phyloP scores from a whole-genome alignment of 2,329 filamentous ascomycete species.

The Penicillium corylophilum region DNA sequence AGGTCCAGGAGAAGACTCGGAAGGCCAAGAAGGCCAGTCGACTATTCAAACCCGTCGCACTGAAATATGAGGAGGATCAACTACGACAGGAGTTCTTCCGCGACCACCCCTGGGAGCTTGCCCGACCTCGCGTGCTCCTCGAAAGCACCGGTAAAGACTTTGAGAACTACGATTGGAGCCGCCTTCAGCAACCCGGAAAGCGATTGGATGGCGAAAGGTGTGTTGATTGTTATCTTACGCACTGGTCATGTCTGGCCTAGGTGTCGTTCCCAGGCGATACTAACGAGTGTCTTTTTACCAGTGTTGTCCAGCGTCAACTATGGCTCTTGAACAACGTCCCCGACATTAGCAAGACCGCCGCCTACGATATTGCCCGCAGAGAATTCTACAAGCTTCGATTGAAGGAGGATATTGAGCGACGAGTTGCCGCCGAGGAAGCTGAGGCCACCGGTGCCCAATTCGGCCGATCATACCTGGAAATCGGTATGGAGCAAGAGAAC shows the following conservation, averaged over 20 bases:
- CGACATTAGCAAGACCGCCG: constrained; percentile 61
- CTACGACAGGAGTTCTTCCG: constrained; percentile 80
- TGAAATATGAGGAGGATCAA: constrained; percentile 79
- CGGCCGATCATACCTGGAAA: constrained; percentile 69
- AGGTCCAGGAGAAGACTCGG: constrained; percentile 36
- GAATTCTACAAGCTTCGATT: constrained; percentile 89
- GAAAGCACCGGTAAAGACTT: constrained; percentile 83
- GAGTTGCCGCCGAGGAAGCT: constrained; percentile 86
- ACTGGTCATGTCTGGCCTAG: background rate
- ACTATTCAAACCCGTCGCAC: constrained; percentile 75
- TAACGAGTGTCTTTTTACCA: constrained; percentile 37
- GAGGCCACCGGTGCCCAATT: constrained; percentile 84
- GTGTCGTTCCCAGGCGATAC: background rate
- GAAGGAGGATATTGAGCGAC: constrained; percentile 74
- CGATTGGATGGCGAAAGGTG: constrained; percentile 82
- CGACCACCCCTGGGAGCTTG: constrained; percentile 97
- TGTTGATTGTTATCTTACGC: constrained; percentile 21
- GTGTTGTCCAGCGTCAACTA: constrained; percentile 87
- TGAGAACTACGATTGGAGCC: constrained; percentile 75
- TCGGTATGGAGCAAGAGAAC: constrained; percentile 82
- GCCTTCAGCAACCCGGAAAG: constrained; percentile 70
- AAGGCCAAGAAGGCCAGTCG: constrained; percentile 66
- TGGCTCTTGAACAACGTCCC: constrained; percentile 71
- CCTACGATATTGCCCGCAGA: constrained; percentile 82
- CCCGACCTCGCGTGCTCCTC: constrained; percentile 78